Evolutionary conservation across 2,329 filamentous ascomycete species (phyloP), one percentile per base, ranked within the genome.

Genomic region (Nemania diffusa): DNA sequence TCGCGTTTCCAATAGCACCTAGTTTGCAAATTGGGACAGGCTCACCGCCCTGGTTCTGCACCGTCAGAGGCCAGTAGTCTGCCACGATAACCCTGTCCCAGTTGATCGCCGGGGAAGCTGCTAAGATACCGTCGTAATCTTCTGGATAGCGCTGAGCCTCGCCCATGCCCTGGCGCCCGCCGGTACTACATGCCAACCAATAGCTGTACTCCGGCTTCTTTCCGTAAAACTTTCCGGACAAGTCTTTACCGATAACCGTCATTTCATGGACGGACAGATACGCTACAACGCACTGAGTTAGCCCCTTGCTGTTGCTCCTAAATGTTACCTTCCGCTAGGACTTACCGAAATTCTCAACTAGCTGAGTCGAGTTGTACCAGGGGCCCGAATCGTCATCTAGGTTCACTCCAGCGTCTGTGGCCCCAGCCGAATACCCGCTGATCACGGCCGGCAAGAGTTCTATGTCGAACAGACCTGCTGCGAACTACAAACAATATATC

Each of bases 111-210:
- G 78, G 77, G 51, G 55, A 48, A 17, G 79, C 81, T 7, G 83
- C 83, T 6, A 85, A 74, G 44, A 87, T 82, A 22, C 85, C 85
- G 68, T 88, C 84, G 67, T 86, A 87, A 63, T 86, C 84, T 8
- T 84, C 77, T 0, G 85, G 85, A 69, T 82, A 87, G 20, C 79
- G 74, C 71, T 88, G 82, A 2, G 84, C 81, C 52, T 83, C 80
- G 69, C 83, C 84, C 29, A 85, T 73, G 17, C 85, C 86, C 75
- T 88, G 85, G 0, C 86, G 78, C 1, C 86, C 86, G 27, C 86
- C 86, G 0, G 83, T 86, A 1, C 83, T 85, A 73, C 86, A 88
- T 29, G 86, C 86, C 52, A 81, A 79, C 73, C 82, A 88, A 73
- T 87, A 88, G n/a, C 81, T 84, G 72, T 83, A 84, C 1, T 77